phyloP scores from a whole-genome alignment of 495 filamentous ascomycete genomes.

The Penicillium macrosclerotiorum region DNA sequence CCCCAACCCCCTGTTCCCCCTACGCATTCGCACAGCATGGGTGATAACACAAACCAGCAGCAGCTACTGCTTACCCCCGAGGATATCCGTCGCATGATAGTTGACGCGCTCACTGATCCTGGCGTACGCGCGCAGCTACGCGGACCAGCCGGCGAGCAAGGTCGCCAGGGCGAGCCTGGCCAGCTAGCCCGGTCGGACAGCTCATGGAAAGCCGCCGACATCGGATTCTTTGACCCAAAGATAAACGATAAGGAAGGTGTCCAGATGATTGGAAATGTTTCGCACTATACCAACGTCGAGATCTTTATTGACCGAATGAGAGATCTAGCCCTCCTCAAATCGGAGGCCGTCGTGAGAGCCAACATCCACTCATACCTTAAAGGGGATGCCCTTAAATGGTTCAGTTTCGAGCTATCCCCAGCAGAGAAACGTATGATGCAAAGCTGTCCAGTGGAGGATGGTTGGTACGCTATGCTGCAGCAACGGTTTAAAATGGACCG shows the following conservation, averaged over 20 bases:
- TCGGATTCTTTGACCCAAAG: background rate
- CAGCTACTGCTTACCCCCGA: too few relatives aligned
- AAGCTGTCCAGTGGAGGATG: background rate
- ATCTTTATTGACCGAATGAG: background rate
- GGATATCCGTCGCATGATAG: too few relatives aligned
- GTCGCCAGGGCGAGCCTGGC: background rate
- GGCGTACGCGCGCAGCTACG: too few relatives aligned
- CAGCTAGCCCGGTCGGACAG: background rate
- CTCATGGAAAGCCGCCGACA: background rate
- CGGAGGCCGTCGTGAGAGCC: background rate
- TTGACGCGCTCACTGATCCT: too few relatives aligned
- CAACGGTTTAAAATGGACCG: background rate
- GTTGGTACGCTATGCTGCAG: background rate
- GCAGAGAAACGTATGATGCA: background rate
- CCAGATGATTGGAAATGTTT: background rate
- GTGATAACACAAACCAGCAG: too few relatives aligned
- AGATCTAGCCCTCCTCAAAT: background rate
- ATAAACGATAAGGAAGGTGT: background rate
- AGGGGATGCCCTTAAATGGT: background rate
- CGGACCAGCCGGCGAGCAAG: too few relatives aligned
- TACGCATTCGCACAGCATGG: too few relatives aligned
- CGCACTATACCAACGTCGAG: background rate
- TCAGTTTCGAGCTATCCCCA: background rate
- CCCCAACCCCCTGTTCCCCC: too few relatives aligned
- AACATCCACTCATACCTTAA: background rate